A percentile compares a stretch with the other conserved stretches of the same genome.
Evolutionary conservation across 2,329 filamentous ascomycete species (phyloP).

Genomic region (Verticillium longisporum): DNA sequence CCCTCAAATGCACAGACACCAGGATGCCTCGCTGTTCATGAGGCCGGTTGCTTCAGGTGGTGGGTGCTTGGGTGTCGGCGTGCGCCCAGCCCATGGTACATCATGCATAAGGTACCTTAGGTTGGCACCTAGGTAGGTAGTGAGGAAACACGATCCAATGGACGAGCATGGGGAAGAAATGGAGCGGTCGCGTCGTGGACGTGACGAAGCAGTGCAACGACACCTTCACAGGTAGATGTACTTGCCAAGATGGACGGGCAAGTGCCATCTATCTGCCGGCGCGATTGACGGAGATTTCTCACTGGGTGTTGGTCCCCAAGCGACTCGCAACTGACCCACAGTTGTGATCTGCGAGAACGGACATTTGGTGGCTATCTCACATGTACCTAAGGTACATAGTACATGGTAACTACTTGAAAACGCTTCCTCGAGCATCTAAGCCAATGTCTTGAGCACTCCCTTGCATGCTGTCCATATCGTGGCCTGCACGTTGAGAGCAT

Average conservation of each 20-base stretch:
- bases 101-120: too few relatives aligned
- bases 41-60: neutral
- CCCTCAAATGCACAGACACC: neutral
- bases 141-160: too few relatives aligned
- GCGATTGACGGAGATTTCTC: neutral
- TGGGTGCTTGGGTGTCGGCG: neutral
- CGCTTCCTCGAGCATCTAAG: too few relatives aligned
- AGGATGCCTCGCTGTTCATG: neutral
- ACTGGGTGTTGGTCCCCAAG: neutral
- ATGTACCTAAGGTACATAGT: neutral
- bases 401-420: neutral
- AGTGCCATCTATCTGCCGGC: neutral
- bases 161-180: too few relatives aligned
- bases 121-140: too few relatives aligned
- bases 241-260: neutral
- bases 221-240: too few relatives aligned
- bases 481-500: too few relatives aligned
- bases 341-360: neutral
- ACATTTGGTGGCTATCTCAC: neutral
- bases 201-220: neutral
- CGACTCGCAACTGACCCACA: neutral
- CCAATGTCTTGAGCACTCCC: too few relatives aligned
- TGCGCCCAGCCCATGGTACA: too few relatives aligned
- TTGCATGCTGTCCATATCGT: too few relatives aligned
- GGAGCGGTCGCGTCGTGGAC: neutral